Conservation (phyloP, 768 basidiomycete genomes). For the Mycena floridula region DNA sequence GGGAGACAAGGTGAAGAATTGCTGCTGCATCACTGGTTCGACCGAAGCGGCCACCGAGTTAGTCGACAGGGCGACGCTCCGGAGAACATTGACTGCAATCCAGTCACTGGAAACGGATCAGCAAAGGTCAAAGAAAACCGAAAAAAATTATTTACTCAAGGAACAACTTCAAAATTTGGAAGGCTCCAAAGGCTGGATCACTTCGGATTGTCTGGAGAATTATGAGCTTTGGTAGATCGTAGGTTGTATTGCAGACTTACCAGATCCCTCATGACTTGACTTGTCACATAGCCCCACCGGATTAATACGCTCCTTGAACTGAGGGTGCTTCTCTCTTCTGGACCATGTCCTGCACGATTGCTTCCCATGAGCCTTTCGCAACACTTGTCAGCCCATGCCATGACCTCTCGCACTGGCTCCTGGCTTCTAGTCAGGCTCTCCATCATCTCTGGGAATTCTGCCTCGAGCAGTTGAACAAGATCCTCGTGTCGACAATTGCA, state of each 20-base stretch:
- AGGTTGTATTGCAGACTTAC: constrained; percentile 35
- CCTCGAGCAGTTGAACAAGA: constrained; percentile 76
- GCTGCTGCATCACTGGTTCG: constrained; percentile 87
- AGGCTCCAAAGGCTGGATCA: constrained; percentile 88
- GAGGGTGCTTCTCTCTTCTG: constrained; percentile 77
- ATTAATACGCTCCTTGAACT: constrained; percentile 84
- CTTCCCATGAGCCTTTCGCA: constrained; percentile 78
- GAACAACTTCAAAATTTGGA: constrained; percentile 88
- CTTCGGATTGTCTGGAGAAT: constrained; percentile 74
- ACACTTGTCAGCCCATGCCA: constrained; percentile 90
- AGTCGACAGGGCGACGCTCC: constrained; percentile 82
- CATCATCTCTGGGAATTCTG: constrained; percentile 75
- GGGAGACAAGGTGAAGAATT: constrained; percentile 82
- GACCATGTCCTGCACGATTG: constrained; percentile 45
- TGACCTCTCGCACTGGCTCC: constrained; percentile 81
- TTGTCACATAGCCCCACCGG: constrained; percentile 90
- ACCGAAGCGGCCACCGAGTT: constrained; percentile 91
- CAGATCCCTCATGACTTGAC: constrained; percentile 88
- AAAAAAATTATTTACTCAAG: constrained; percentile 57
- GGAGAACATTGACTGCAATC: constrained; percentile 85
- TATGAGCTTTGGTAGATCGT: constrained; percentile 1
- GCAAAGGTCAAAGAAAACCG: constrained; percentile 8
- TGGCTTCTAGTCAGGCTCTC: constrained; percentile 64
- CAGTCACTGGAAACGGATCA: constrained; percentile 58
- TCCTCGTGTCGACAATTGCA: constrained; percentile 93